phyloP scores from a whole-genome alignment of 2,329 filamentous ascomycete genomes.

The Cytospora leucostoma region DNA sequence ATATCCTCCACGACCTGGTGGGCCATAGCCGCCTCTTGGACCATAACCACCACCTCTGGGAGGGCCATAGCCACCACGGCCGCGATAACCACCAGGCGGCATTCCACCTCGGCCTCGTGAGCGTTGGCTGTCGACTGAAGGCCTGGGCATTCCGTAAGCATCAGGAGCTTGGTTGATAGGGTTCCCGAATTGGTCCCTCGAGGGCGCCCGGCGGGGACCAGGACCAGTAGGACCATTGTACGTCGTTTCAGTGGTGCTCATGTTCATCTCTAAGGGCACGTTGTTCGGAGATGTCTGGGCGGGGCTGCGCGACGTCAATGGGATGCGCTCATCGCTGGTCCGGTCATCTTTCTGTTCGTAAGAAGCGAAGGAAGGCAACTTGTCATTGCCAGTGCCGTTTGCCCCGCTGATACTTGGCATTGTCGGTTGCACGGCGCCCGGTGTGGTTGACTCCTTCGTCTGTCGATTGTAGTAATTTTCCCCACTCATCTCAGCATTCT shows the following conservation, averaged over 20 bases:
- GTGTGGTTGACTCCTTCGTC: conserved; percentile 51
- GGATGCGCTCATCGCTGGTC: conserved; percentile 69
- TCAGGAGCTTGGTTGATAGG: conserved; percentile 46
- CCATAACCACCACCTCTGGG: conserved; percentile 37
- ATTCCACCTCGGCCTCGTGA: conserved; percentile 55
- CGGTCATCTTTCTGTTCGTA: conserved; percentile 67
- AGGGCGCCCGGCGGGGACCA: conserved; percentile 41
- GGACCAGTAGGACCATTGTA: conserved; percentile 36
- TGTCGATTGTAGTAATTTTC: conserved; percentile 84
- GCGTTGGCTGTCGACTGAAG: conserved; percentile 50
- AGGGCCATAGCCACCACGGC: conserved; percentile 53
- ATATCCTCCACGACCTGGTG: conserved; percentile 51
- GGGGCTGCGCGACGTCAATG: conserved; percentile 66
- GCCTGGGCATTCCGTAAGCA: conserved; percentile 49
- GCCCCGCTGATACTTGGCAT: conserved; percentile 59
- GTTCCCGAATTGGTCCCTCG: conserved; percentile 67
- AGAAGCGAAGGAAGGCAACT: conserved; percentile 58
- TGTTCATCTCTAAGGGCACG: conserved; percentile 43
- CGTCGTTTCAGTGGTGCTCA: conserved; percentile 40
- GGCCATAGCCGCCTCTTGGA: conserved; percentile 41
- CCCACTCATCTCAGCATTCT: conserved; percentile 97
- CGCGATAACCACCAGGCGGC: conserved; percentile 48
- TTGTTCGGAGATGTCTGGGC: conserved; percentile 57
- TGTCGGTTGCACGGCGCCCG: conserved; percentile 55
- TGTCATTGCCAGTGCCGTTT: conserved; percentile 49